Percentiles rank a stretch among this genome's conserved stretches.
Evolutionary conservation across 2,329 filamentous ascomycete species (phyloP).

Genomic region (Waltergamsia citrina): DNA sequence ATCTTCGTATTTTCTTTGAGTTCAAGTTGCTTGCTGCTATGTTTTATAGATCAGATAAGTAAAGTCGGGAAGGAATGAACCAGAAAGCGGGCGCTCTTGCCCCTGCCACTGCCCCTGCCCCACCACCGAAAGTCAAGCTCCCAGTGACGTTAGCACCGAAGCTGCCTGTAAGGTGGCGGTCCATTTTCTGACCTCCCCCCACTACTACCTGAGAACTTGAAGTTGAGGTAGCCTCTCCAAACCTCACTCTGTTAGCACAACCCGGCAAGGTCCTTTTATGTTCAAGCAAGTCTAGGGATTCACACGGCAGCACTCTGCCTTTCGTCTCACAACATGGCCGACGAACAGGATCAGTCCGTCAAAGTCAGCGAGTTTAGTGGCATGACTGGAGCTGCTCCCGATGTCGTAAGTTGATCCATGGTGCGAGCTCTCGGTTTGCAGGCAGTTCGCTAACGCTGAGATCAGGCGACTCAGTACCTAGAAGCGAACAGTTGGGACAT

Average conservation of each 20-base stretch:
- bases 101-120: too few relatives aligned
- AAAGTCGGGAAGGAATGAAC: too few relatives aligned
- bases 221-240: too few relatives aligned
- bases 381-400: constrained; percentile 40
- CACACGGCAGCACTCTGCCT: not conserved
- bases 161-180: not conserved
- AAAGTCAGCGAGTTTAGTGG: constrained; percentile 43
- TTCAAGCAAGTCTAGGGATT: not conserved
- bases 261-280: too few relatives aligned
- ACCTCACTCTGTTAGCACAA: too few relatives aligned
- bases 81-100: too few relatives aligned
- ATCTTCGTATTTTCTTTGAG: too few relatives aligned
- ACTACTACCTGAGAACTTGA: too few relatives aligned
- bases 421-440: not conserved
- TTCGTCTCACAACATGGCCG: constrained; percentile 18
- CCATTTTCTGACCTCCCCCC: not conserved
- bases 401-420: constrained; percentile 28
- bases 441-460: not conserved
- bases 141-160: not conserved
- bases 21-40: too few relatives aligned
- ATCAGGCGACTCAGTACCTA: constrained; percentile 60
- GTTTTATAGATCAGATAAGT: too few relatives aligned
- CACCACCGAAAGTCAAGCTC: too few relatives aligned
- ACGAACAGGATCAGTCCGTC: constrained; percentile 26
- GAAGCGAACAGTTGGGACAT: constrained; percentile 58